These are phyloP conservation scores for Microsporum canis DNA, from an alignment of 2,329 filamentous ascomycete species.

Conservation along the genomic window DNA sequence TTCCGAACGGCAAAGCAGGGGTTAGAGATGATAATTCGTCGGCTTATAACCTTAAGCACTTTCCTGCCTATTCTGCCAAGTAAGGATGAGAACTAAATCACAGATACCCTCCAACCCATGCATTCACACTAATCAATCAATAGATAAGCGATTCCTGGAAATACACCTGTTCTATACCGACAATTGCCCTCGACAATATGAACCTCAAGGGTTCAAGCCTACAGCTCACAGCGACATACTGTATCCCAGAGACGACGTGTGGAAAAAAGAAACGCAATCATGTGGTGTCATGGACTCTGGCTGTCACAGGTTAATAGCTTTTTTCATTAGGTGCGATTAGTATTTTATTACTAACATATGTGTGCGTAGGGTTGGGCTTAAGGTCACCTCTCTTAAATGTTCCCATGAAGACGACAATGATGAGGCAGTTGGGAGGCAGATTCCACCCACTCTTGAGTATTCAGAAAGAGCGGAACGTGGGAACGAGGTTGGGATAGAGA, in stretches of 20 bases:
- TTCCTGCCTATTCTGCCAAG: slow-evolving; percentile 35
- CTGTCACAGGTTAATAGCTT: slow-evolving; percentile 28
- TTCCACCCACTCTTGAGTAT: slow-evolving; percentile 25
- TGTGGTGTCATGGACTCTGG: slow-evolving; percentile 27
- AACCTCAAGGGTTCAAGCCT: slow-evolving; percentile 32
- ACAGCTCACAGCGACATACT: slow-evolving; percentile 21
- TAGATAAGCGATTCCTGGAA: slow-evolving; percentile 32
- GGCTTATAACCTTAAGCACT: slow-evolving; percentile 29
- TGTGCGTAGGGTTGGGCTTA: slow-evolving; percentile 24
- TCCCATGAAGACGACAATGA: slow-evolving; percentile 19
- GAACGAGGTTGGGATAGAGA: slow-evolving; percentile 20
- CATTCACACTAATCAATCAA: not conserved
- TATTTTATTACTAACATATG: slow-evolving; percentile 11
- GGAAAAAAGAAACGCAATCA: slow-evolving; percentile 26
- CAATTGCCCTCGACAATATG: slow-evolving; percentile 29
- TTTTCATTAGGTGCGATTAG: not conserved
- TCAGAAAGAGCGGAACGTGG: slow-evolving; percentile 17
- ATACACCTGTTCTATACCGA: slow-evolving; percentile 38
- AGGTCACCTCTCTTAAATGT: slow-evolving; percentile 27
- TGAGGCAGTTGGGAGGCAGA: slow-evolving; percentile 11
- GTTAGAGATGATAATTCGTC: slow-evolving; percentile 34
- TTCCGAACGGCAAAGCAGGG: slow-evolving; percentile 31
- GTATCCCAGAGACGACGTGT: slow-evolving; percentile 30
- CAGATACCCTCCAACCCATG: not conserved
- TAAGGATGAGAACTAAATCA: slow-evolving; percentile 15